Conservation (phyloP, 1,139 yeast genomes). For the Debaryomyces coudertii region DNA sequence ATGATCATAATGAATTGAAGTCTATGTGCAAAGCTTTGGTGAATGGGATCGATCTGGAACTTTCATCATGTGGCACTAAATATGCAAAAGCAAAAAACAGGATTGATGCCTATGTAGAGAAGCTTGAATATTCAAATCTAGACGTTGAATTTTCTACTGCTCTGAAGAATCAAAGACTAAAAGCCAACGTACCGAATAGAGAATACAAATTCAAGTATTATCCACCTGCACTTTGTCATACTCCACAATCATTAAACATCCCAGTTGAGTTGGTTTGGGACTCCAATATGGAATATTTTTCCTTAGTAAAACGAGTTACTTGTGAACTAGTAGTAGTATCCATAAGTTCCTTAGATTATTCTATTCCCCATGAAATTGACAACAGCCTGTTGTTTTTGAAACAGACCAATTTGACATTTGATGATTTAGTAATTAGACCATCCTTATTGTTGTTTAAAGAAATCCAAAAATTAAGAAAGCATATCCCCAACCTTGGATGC, state of each 20-base stretch:
- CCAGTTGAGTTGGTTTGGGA: background rate
- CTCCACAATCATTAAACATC: background rate
- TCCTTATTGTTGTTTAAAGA: background rate
- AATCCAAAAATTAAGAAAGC: background rate
- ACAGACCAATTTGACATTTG: background rate
- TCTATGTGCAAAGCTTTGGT: background rate
- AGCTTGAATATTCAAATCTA: background rate
- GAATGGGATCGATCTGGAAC: background rate
- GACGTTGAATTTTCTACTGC: background rate
- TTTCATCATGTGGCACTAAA: background rate
- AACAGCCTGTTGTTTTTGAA: slow-evolving; percentile 29
- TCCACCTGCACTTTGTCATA: slow-evolving; percentile 27
- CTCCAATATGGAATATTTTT: background rate
- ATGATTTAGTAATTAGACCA: slow-evolving; percentile 3
- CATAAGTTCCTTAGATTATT: slow-evolving; percentile 22
- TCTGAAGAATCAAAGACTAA: background rate
- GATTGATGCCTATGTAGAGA: background rate
- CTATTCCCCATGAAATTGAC: slow-evolving; percentile 31
- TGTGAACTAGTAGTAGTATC: slow-evolving; percentile 30
- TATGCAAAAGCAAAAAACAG: background rate
- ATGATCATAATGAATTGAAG: background rate
- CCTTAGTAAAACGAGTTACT: slow-evolving; percentile 21
- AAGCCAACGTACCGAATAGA: slow-evolving; percentile 27
- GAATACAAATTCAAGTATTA: slow-evolving; percentile 34
- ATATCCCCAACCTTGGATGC: background rate